phyloP scores from a whole-genome alignment of 805 yeast species.

The Starmerella cellae region DNA sequence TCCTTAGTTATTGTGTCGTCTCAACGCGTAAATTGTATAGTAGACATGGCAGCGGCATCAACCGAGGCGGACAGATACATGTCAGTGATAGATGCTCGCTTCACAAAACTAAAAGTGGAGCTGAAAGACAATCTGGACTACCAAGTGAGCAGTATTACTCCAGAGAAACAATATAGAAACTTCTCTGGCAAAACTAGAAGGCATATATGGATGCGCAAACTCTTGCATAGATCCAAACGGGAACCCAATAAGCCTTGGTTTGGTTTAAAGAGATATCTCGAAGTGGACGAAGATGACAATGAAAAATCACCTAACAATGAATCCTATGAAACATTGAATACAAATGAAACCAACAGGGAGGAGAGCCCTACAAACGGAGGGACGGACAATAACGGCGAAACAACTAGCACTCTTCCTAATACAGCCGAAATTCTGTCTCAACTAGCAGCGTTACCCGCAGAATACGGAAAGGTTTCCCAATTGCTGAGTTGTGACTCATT shows the following conservation, averaged over 20 bases:
- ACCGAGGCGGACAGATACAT: slow-evolving; percentile 47
- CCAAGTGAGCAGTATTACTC: slow-evolving; percentile 13
- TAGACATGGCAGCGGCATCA: slow-evolving; percentile 43
- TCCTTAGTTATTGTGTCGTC: slow-evolving; percentile 54
- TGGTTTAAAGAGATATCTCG: slow-evolving; percentile 61
- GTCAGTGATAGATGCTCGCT: slow-evolving; percentile 32
- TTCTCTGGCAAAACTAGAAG: neutral
- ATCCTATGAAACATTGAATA: neutral
- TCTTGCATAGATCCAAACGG: neutral
- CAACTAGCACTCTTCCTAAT: slow-evolving; percentile 13
- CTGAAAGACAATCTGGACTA: slow-evolving; percentile 62
- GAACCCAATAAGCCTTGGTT: slow-evolving; percentile 41
- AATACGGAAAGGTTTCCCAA: slow-evolving; percentile 71
- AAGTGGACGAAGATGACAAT: neutral
- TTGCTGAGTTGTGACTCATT: slow-evolving; percentile 49
- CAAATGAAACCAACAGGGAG: neutral
- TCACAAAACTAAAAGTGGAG: slow-evolving; percentile 43
- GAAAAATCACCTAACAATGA: neutral
- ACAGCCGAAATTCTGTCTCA: slow-evolving; percentile 20
- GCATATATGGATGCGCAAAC: slow-evolving; percentile 1
- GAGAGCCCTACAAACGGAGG: neutral
- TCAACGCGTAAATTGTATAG: slow-evolving; percentile 38
- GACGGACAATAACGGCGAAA: neutral
- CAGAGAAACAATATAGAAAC: neutral
- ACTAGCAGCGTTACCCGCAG: slow-evolving; percentile 30